phyloP scores from a whole-genome alignment of 2,329 filamentous ascomycete species.

The Claviceps pusilla region DNA sequence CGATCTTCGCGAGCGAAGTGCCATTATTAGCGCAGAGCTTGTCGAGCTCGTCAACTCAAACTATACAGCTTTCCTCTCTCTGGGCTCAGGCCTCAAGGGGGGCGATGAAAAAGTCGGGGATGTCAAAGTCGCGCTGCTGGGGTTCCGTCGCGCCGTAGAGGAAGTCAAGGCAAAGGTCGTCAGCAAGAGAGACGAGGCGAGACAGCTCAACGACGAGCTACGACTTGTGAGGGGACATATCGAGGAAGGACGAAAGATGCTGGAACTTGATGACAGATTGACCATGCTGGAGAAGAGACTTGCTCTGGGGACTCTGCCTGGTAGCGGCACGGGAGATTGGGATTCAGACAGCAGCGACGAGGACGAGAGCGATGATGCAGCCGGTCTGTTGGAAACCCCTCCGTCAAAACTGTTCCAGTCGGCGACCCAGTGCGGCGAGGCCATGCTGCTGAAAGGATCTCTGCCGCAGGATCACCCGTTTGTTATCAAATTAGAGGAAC shows the following conservation, averaged over 20 bases:
- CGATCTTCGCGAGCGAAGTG: conserved; percentile 68
- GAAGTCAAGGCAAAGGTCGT: conserved; percentile 53
- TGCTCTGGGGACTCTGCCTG: conserved; percentile 31
- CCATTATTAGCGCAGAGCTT: conserved; percentile 69
- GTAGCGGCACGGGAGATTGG: conserved; percentile 5
- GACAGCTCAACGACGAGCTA: conserved; percentile 49
- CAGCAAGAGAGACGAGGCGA: conserved; percentile 48
- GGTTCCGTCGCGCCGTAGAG: conserved; percentile 70
- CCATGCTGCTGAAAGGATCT: conserved; percentile 26
- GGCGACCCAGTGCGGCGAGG: conserved; percentile 29
- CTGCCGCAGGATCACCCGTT: conserved; percentile 34
- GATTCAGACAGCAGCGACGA: conserved; percentile 24
- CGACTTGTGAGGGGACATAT: conserved; percentile 47
- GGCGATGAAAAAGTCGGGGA: conserved; percentile 88
- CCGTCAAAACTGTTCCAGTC: conserved; percentile 30
- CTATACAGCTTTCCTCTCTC: conserved; percentile 75
- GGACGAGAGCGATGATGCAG: conserved; percentile 19
- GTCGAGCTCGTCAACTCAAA: conserved; percentile 91
- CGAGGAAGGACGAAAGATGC: conserved; percentile 42
- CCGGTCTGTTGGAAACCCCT: conserved; percentile 28
- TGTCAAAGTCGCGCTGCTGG: conserved; percentile 70
- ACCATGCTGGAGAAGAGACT: conserved; percentile 48
- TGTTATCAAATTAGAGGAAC: conserved; percentile 36
- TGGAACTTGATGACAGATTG: conserved; percentile 52
- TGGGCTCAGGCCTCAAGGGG: conserved; percentile 68